Base-by-base conservation (phyloP, 106 monocot genomes). In the Dioscorea zingiberensis region DNA sequence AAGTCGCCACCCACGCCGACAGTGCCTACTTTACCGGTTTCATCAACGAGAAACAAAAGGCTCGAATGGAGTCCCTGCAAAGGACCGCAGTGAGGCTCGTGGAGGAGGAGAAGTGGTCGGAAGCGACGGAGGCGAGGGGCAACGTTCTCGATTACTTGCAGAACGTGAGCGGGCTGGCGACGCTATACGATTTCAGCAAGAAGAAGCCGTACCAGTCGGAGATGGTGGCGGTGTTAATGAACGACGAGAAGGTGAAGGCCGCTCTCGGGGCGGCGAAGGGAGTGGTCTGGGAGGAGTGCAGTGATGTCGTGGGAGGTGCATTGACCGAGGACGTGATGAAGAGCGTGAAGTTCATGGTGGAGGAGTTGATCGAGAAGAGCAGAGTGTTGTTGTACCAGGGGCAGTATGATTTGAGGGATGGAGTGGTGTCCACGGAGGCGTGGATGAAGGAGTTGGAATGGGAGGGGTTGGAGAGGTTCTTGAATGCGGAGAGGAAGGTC, bases 401-500 rank as follows among this genome's bases (percentile, higher is more conserved):
- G 44, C 53, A 77, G 16, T 75, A 62, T 17, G 95, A 95, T 70
- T 54, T 95, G 66, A 61, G 74, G 27, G 91, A 83, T 30, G 91
- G 95, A 9, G 95, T 91, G 54, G 83, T 80, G n/a, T 80, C 91
- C 4, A 75, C 85, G 14, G 91, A 91, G 91, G 87, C 85, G 0
- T 95, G 95, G 95, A 27, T 95, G 55, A 76, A 65, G 64, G 76
- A 81, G 71, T 44, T 88, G 65, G 62, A 75, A 4, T 95, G 95
- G 95, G 80, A 78, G 21, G 95, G 78, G 38, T 49, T 95, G 25
- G 47, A 55, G 26, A 59, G 59, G n/a, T 95, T 88, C 70, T 10
- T 83, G 58, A 56, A 67, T 16, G 87, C 83, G 3, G 76, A 85
- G 71, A 73, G 91, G 68, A 76, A 71, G 55, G 85, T 85, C 13